A percentile compares a stretch with the other conserved stretches of the same genome.
Conservation (phyloP, 495 filamentous ascomycete genomes). For the Achaetomiella virescens region DNA sequence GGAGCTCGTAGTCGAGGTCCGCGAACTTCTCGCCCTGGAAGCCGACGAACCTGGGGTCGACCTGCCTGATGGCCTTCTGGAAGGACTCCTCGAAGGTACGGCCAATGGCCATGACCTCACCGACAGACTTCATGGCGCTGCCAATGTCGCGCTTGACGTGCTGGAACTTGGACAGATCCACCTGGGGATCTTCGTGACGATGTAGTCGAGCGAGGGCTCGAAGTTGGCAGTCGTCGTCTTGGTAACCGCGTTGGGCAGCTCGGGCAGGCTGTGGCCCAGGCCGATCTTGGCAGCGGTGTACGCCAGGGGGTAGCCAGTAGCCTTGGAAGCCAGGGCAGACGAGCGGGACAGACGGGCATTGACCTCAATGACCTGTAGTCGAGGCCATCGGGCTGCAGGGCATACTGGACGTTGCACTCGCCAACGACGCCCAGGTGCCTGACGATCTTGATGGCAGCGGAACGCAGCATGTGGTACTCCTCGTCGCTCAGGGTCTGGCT, state of each 20-base stretch:
- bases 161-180: constrained; percentile 98
- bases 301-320: constrained; percentile 91
- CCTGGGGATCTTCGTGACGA: constrained; percentile 96
- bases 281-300: constrained; percentile 98
- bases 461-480: constrained; percentile 98
- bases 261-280: constrained; percentile 86
- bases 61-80: constrained; percentile 95
- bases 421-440: constrained; percentile 94
- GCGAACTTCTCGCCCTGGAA: constrained; percentile 96
- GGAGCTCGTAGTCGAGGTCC: constrained; percentile 79
- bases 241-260: constrained; percentile 94
- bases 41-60: constrained; percentile 84
- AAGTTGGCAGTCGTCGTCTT: constrained; percentile 99
- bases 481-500: constrained; percentile 93
- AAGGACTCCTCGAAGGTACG: constrained; percentile 98
- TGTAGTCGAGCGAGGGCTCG: constrained; percentile 92
- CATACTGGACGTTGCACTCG: constrained; percentile 99
- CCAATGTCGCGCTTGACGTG: constrained; percentile 97
- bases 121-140: constrained; percentile 96
- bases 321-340: constrained; percentile 92
- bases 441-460: constrained; percentile 97
- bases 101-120: constrained; percentile 98
- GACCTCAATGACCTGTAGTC: constrained; percentile 99
- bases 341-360: constrained; percentile 94
- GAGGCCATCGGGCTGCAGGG: constrained; percentile 87